Evolutionary conservation across 371 early-diverging fungal genomes (phyloP).

Genomic region (Fennellomyces sp.): DNA sequence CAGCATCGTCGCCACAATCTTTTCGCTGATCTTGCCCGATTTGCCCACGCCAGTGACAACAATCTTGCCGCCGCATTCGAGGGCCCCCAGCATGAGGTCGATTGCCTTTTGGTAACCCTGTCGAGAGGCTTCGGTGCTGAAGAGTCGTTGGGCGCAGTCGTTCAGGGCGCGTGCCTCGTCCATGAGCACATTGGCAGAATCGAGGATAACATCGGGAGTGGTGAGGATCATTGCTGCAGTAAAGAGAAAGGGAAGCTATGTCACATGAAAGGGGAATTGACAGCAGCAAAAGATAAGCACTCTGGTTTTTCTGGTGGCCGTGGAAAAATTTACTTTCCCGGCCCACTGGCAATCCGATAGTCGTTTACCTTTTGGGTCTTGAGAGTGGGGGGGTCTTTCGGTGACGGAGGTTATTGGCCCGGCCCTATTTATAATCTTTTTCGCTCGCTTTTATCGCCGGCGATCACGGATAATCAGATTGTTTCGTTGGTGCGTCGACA

Average conservation of each 20-base stretch:
- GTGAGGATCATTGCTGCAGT: constrained; percentile 9
- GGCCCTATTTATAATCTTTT: not conserved
- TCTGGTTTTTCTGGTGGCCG: no score
- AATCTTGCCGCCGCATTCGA: constrained; percentile 53
- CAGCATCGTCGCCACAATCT: constrained; percentile 67
- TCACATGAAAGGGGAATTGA: not conserved
- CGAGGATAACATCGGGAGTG: constrained; percentile 4
- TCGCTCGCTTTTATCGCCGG: no score
- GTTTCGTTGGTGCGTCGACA: not conserved
- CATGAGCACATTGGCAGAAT: constrained; percentile 17
- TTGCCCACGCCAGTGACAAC: constrained; percentile 72
- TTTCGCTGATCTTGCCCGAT: constrained; percentile 64
- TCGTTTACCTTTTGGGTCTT: not conserved
- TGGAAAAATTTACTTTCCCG: not conserved
- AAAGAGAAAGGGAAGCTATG: no score
- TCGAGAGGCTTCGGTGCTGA: constrained; percentile 14
- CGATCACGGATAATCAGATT: not conserved
- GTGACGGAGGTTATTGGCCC: no score
- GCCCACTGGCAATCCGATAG: not conserved
- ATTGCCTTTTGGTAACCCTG: constrained; percentile 47
- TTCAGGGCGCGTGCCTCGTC: constrained; percentile 40
- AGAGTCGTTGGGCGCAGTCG: constrained; percentile 39
- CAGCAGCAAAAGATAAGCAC: not conserved
- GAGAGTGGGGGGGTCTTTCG: not conserved
- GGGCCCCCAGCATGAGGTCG: constrained; percentile 33